Base-by-base conservation (phyloP, 106 monocot species). In the Apostasia shenzhenica region DNA sequence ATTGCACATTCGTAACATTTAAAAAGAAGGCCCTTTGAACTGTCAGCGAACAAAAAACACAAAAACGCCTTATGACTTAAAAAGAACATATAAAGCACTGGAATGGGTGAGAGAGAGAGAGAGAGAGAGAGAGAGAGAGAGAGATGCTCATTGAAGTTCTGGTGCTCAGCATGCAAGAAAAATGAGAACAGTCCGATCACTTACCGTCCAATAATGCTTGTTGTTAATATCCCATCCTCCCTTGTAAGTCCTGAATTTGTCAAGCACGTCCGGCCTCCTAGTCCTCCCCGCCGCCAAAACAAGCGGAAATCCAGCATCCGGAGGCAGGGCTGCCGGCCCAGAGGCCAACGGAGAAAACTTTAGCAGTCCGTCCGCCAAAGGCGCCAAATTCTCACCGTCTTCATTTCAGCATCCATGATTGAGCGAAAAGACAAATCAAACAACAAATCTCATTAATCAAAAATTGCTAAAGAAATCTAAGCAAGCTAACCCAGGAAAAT, bases 161-260 rank as follows among this genome's bases (percentile, higher is more conserved):
- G 14, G 14, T 14, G 55, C 55, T 4, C 26, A 14, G 13, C 3
- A 14, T 56, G 26, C 55, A 63, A 63, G 41, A 63, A 63, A 63
- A 63, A 13, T 44, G 43, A 63, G 6, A 47, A 63, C 9, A 45
- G 6, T 1, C 45, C 14, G 8, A 49, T 12, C 59, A 63, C 82
- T 73, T 72, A 86, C 86, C 59, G 79, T 73, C 82, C 81, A 86
- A 46, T 86, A 86, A 46, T 86, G 86, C 52, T 64, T 78, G 66
- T 82, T 76, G 42, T 73, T 79, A 9, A 86, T 76, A 60, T 86
- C 73, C 86, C 86, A 86, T 3, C 86, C 86, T 38, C 75, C 86
- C 57, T 41, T 70, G 56, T 86, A 86, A 75, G 43, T 48, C 50
- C 52, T 72, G 45, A 86, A 73, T 54, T 74, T 73, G 50, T 67